Conservation (phyloP, 345 rosid species). For the Noccaea bulbosa region DNA sequence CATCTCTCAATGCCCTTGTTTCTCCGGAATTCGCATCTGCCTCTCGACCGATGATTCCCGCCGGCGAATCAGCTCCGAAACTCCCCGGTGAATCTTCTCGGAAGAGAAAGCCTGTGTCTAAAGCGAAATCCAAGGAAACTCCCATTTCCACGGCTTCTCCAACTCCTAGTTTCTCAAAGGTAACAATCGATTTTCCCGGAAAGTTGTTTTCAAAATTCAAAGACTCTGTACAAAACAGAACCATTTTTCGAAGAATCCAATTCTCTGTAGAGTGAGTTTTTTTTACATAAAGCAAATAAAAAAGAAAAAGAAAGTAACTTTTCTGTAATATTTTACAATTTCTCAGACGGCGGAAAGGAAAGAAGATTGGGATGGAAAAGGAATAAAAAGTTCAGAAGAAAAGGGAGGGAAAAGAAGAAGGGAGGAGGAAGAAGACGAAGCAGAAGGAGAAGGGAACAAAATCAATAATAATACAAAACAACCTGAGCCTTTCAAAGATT, state of each 20-base stretch:
- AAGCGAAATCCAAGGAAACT: constrained; percentile 57
- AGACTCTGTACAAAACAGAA: background rate
- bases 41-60: constrained; percentile 23
- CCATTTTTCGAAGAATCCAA: constrained; percentile 11
- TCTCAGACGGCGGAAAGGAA: constrained; percentile 46
- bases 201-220: background rate
- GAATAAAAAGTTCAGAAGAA: constrained; percentile 42
- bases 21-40: constrained; percentile 24
- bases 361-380: constrained; percentile 44
- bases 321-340: background rate
- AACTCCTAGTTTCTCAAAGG: constrained; percentile 47
- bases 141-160: constrained; percentile 31
- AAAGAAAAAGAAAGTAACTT: constrained; percentile 13
- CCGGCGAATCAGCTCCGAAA: constrained; percentile 20
- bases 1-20: constrained; percentile 51
- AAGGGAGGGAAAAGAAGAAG: constrained; percentile 43
- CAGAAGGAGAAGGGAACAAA: constrained; percentile 15
- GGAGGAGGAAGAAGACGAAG: constrained; percentile 22
- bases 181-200: constrained; percentile 11
- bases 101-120: constrained; percentile 55
- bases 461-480: constrained; percentile 42
- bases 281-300: constrained; percentile 12
- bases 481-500: constrained; percentile 70
- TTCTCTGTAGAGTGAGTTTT: constrained; percentile 14
- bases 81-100: constrained; percentile 46